A percentile compares a stretch with the other conserved stretches of the same genome.
These are phyloP conservation scores for Eucalyptus marginata DNA, from an alignment of 345 rosid genomes.

Conservation along the genomic window DNA sequence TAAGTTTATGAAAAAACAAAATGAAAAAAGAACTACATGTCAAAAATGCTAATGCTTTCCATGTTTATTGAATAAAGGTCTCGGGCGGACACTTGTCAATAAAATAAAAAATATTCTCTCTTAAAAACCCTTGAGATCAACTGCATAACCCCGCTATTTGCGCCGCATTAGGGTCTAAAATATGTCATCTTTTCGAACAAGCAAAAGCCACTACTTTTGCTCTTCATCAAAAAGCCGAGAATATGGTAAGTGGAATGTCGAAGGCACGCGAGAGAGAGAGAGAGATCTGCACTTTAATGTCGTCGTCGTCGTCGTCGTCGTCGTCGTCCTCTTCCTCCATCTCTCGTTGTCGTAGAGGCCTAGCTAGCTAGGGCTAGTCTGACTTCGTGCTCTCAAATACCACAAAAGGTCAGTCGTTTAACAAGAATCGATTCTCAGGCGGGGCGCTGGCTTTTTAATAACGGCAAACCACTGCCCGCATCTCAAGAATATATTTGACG, in stretches of 20 bases:
- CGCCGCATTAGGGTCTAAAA: neutral
- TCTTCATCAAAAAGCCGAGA: neutral
- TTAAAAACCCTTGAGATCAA: neutral
- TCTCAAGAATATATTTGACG: neutral
- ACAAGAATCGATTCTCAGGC: neutral
- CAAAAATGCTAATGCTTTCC: neutral
- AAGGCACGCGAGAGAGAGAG: neutral
- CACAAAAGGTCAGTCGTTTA: neutral
- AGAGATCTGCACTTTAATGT: neutral
- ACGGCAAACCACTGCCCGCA: neutral
- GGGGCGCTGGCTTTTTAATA: neutral
- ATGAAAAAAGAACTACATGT: neutral
- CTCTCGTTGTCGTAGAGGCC: neutral
- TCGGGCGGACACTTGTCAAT: neutral
- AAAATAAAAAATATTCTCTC: neutral
- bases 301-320: neutral
- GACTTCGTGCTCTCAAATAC: neutral
- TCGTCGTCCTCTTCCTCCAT: neutral
- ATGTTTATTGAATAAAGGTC: neutral
- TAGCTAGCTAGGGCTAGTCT: neutral
- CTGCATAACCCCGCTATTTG: neutral
- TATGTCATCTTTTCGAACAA: neutral
- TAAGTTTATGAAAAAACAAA: too few relatives aligned
- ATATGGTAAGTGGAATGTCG: neutral
- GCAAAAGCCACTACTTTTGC: neutral